These are phyloP conservation scores for Phascolomyces articulosus DNA, from an alignment of 371 early-diverging fungal genomes.

Conservation along the genomic window DNA sequence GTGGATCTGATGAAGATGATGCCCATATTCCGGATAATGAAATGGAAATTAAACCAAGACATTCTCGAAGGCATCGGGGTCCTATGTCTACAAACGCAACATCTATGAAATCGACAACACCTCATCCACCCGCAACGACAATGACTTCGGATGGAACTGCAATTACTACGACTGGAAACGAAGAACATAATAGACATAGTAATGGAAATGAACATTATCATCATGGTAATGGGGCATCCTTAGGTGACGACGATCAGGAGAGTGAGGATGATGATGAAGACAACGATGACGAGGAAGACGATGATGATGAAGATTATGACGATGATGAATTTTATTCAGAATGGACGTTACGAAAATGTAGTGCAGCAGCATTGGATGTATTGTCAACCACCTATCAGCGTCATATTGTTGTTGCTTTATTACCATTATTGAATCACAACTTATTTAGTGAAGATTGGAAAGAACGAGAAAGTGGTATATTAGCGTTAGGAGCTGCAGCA, in stretches of 20 bases:
- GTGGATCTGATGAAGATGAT: conserved; percentile 71
- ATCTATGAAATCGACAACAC: not conserved
- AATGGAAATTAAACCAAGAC: conserved; percentile 85
- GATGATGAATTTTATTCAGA: conserved; percentile 87
- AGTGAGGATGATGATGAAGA: conserved; percentile 17
- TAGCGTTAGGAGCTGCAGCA: conserved; percentile 95
- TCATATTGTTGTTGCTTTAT: conserved; percentile 70
- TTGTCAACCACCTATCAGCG: conserved; percentile 80
- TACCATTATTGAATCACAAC: conserved; percentile 81
- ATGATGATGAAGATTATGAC: conserved; percentile 87
- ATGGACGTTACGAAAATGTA: conserved; percentile 97
- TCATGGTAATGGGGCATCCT: not conserved
- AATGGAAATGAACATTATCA: not conserved
- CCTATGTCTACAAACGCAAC: not conserved
- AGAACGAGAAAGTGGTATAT: conserved; percentile 87
- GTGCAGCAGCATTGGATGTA: conserved; percentile 92
- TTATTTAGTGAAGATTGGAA: conserved; percentile 86
- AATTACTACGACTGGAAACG: not conserved
- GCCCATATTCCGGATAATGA: conserved; percentile 75
- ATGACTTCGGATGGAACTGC: not conserved
- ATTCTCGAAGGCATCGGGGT: conserved; percentile 52
- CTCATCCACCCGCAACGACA: not conserved
- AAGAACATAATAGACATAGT: conserved; percentile 12
- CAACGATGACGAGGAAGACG: conserved; percentile 74
- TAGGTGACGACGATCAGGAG: not conserved